Evolutionary conservation across 2,329 filamentous ascomycete genomes (phyloP).

Genomic region (Mycocentrospora acerina): DNA sequence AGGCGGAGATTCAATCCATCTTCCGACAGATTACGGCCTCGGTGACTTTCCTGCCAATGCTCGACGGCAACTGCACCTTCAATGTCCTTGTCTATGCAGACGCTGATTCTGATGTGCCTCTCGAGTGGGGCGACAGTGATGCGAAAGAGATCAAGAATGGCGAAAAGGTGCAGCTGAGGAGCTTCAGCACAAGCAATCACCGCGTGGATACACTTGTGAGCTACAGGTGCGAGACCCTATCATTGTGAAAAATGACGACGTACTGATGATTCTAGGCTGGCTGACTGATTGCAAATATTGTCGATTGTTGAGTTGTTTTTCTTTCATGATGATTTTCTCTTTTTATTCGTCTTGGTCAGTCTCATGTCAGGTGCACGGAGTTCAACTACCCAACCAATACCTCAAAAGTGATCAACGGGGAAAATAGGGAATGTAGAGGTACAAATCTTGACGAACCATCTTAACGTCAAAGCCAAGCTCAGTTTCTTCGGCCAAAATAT

Average conservation of each 20-base stretch:
- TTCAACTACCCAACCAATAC: no score
- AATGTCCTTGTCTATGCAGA: slow-evolving; percentile 98
- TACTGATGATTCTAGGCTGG: slow-evolving; percentile 23
- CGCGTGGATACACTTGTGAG: slow-evolving; percentile 93
- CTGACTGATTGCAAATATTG: slow-evolving; percentile 21
- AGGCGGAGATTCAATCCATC: slow-evolving; percentile 91
- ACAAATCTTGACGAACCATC: no score
- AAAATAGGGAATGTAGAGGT: no score
- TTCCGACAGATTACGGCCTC: slow-evolving; percentile 98
- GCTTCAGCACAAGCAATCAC: slow-evolving; percentile 94
- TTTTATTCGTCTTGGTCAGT: no score
- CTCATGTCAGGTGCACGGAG: no score
- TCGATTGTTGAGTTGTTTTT: no score
- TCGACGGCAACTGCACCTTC: slow-evolving; percentile 94
- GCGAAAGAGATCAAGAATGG: slow-evolving; percentile 94
- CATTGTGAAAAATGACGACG: neutral
- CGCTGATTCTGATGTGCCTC: slow-evolving; percentile 90
- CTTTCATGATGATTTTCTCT: neutral
- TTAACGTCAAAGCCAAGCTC: no score
- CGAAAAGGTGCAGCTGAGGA: slow-evolving; percentile 91
- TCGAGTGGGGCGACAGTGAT: slow-evolving; percentile 98
- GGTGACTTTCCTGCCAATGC: slow-evolving; percentile 92
- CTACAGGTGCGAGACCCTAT: slow-evolving; percentile 61
- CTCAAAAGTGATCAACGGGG: no score
- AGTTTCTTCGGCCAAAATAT: no score